phyloP scores from a whole-genome alignment of 164 flowering plant genomes.

The Berberis thunbergii region DNA sequence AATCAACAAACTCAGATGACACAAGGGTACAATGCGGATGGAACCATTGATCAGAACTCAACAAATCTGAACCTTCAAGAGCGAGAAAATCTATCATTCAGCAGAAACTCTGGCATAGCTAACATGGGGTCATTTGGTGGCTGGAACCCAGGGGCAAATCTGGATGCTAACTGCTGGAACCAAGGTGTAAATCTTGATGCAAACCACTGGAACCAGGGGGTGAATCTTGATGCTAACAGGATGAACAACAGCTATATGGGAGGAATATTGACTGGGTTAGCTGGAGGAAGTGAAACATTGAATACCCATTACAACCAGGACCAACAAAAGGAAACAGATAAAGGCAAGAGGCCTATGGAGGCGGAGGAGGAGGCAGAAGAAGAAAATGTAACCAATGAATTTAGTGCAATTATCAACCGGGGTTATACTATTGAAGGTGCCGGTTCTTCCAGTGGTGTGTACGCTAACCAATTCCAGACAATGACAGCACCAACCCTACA shows the following conservation, averaged over 20 bases:
- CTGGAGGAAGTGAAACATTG: neutral
- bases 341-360: neutral
- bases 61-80: neutral
- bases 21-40: neutral
- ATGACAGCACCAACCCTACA: too few species aligned
- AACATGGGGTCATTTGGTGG: neutral
- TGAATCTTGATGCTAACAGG: neutral
- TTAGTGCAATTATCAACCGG: too few species aligned
- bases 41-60: neutral
- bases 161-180: neutral
- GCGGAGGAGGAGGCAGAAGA: neutral
- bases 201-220: neutral
- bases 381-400: too few species aligned
- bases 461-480: too few species aligned
- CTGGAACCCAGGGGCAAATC: neutral
- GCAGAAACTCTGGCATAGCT: neutral
- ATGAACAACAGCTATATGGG: neutral
- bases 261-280: neutral
- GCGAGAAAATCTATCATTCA: neutral
- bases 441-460: too few species aligned
- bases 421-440: too few species aligned
- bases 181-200: neutral
- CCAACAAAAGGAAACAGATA: neutral
- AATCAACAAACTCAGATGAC: neutral
- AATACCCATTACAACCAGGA: neutral